phyloP scores from a whole-genome alignment of 192 early-diverging fungal genomes.

The Backusella macrospora region DNA sequence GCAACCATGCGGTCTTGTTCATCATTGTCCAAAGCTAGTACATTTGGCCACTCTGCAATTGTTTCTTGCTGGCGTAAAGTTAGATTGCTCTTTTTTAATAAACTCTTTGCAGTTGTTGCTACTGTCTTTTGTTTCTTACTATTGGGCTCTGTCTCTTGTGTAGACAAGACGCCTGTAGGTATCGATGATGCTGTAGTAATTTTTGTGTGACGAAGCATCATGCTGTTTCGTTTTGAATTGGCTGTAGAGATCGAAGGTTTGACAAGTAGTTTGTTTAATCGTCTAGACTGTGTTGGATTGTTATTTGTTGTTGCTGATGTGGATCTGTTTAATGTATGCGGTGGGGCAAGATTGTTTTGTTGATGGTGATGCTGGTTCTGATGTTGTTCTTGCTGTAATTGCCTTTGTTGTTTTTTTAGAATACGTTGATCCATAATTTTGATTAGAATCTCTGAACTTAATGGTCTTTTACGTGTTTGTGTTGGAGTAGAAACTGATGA shows the following conservation, averaged over 20 bases:
- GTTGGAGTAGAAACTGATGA: constrained; percentile 2
- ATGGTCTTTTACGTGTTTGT: constrained; percentile 20
- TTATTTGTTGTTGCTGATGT: constrained; percentile 10
- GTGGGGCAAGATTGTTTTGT: not conserved
- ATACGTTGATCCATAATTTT: constrained; percentile 19
- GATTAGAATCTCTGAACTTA: constrained; percentile 19
- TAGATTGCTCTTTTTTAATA: not conserved
- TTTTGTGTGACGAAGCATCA: not conserved
- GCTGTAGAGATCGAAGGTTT: not conserved
- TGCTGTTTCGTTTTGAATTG: not conserved
- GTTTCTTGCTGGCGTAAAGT: not conserved
- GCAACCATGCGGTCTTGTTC: constrained; percentile 47
- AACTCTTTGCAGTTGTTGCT: not conserved
- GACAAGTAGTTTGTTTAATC: not conserved
- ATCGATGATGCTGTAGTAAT: not conserved
- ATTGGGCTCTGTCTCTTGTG: not conserved
- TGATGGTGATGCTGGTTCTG: not conserved
- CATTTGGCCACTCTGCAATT: constrained; percentile 20
- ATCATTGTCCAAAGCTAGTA: constrained; percentile 15
- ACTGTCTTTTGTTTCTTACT: not conserved
- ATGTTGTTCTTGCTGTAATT: not conserved
- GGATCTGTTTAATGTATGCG: not conserved
- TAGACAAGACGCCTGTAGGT: not conserved
- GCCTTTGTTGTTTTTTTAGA: not conserved
- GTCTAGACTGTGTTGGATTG: not conserved